Evolutionary conservation across 1,139 yeast genomes (phyloP).

Genomic region (Magnusiomyces tetraspermus): DNA sequence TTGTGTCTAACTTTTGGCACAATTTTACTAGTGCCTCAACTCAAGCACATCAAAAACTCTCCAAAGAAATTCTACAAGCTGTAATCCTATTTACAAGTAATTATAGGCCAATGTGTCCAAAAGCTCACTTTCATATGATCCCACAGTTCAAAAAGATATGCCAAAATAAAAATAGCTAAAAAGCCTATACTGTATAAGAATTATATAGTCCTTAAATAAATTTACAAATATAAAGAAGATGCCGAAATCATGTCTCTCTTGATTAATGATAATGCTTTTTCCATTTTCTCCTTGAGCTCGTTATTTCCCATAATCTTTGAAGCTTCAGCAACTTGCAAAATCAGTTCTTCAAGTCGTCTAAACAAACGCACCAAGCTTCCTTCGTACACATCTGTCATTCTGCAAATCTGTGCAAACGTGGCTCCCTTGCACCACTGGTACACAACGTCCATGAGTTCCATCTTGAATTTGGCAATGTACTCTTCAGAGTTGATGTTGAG

Average conservation of each 20-base stretch:
- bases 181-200: no score
- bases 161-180: no score
- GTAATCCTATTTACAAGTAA: no score
- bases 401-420: conserved; percentile 89
- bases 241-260: conserved; percentile 97
- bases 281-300: conserved; percentile 83
- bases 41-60: no score
- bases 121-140: no score
- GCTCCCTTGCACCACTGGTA: conserved; percentile 97
- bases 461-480: conserved; percentile 81
- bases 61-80: no score
- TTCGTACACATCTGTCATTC: conserved; percentile 97
- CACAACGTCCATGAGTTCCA: conserved; percentile 94
- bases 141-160: no score
- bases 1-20: no score
- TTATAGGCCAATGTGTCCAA: no score
- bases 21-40: no score
- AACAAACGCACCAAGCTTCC: conserved; percentile 93
- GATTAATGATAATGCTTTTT: conserved; percentile 68
- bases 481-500: conserved; percentile 84
- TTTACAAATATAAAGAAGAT: conserved; percentile 68
- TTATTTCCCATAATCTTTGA: conserved; percentile 88
- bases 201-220: no score
- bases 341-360: conserved; percentile 84
- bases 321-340: conserved; percentile 81